A percentile compares a stretch with the other conserved stretches of the same genome.
These are phyloP conservation scores for Casaregolazyma suthepensis DNA, from an alignment of 1,139 yeast genomes.

Conservation along the genomic window DNA sequence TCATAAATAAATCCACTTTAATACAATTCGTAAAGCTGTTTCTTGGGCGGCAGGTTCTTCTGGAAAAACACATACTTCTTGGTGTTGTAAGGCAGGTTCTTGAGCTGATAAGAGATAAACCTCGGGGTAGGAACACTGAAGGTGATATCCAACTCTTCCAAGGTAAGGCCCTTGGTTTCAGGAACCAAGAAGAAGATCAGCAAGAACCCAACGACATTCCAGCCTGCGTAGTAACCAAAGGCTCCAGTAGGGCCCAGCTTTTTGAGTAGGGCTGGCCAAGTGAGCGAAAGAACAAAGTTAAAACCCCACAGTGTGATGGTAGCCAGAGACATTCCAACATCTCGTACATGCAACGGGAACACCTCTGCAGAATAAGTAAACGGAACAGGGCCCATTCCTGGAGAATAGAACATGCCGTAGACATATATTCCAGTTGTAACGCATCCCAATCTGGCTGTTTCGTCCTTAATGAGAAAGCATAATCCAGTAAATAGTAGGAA, in stretches of 20 bases:
- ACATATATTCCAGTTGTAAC: constrained; percentile 68
- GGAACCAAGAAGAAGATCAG: constrained; percentile 49
- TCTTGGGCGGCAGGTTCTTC: constrained; percentile 21
- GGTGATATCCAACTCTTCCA: constrained; percentile 52
- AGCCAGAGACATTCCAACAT: constrained; percentile 79
- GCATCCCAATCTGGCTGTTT: constrained; percentile 53
- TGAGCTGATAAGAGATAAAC: constrained; percentile 32
- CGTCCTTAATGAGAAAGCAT: constrained; percentile 61
- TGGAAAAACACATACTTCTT: constrained; percentile 19
- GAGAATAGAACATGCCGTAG: constrained; percentile 68
- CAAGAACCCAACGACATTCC: constrained; percentile 65
- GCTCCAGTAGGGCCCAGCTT: constrained; percentile 78
- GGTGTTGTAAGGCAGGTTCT: constrained; percentile 29
- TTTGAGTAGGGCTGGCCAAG: constrained; percentile 70
- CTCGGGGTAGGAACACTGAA: constrained; percentile 33
- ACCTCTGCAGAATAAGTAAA: constrained; percentile 87
- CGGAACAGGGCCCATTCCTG: constrained; percentile 89
- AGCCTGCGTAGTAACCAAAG: constrained; percentile 82
- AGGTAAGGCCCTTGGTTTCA: constrained; percentile 53
- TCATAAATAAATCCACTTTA: constrained; percentile 5
- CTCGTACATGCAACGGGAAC: constrained; percentile 79
- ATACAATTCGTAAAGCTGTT: constrained; percentile 19
- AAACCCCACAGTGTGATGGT: constrained; percentile 85
- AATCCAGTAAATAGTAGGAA: constrained; percentile 69
- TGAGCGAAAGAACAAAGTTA: constrained; percentile 70